Evolutionary conservation across 371 early-diverging fungal genomes (phyloP), one percentile per base, ranked within the genome.

Genomic region (Mortierella sp.): DNA sequence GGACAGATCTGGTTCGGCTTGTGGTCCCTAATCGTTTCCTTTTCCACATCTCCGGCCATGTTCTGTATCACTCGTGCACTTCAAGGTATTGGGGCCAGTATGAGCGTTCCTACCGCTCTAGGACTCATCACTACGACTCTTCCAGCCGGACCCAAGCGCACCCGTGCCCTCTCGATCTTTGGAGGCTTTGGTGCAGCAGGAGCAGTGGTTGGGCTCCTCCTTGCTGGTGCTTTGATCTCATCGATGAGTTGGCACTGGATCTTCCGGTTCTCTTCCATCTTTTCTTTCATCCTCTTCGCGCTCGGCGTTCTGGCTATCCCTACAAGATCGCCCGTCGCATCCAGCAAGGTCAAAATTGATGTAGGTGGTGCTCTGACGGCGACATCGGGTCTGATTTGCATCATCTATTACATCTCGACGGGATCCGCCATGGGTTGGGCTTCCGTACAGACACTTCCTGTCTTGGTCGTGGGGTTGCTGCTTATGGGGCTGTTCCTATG

Each of bases 41-140:
- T 81, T 30, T 61, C 82, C 0, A 57, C 43, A 14, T 38, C 78
- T 0, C 71, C 83, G 2, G 72, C 62, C 47, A 58, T 74, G 34
- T 81, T 83, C 54, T 72, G 78, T 21, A 71, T 82, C 24, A 64
- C 69, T 27, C 82, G 83, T 16, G 82, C 82, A 10, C 57, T 83
- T n/a, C 83, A 83, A 55, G 83, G 83, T 14, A 69, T 69, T 19
- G 83, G 83, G 23, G 83, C 83, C 8, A 73, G 68, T 26, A 72
- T 83, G 64, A 64, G 78, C 23, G 63, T 81, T 42, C 80, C 82
- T 16, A 66, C 72, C 2, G 54, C 70, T 0, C 43, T 80, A 5
- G 65, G 67, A 7, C 49, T 81, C 2, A 67, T 82, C 27, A 73
- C 74, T 6, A 79, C 78, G 14, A 81, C 67, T 2, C 55, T 60